Conservation (phyloP, 2,329 filamentous ascomycete species). For the Claviceps sorghi region DNA sequence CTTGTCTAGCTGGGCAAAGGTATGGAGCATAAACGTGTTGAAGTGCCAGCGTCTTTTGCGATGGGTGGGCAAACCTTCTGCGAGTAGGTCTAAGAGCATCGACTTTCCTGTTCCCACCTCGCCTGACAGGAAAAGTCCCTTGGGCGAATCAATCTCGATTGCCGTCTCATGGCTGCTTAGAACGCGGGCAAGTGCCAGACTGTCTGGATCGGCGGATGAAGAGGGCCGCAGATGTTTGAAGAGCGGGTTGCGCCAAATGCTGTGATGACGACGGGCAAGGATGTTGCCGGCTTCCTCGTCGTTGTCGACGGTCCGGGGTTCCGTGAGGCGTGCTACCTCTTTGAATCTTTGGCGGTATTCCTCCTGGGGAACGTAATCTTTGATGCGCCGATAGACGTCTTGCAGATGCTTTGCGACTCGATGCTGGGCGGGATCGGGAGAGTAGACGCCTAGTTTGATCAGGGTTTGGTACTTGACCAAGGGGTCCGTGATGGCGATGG, state of each 20-base stretch:
- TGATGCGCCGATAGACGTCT: constrained; percentile 59
- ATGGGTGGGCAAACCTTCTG: constrained; percentile 57
- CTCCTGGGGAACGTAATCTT: constrained; percentile 60
- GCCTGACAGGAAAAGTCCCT: constrained; percentile 62
- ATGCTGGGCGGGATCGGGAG: constrained; percentile 58
- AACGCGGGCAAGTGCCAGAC: constrained; percentile 51
- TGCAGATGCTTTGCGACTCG: constrained; percentile 62
- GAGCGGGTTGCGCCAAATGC: constrained; percentile 43
- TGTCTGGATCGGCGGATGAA: constrained; percentile 36
- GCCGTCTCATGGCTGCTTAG: constrained; percentile 58
- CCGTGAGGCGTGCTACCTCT: constrained; percentile 38
- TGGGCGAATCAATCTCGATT: constrained; percentile 55
- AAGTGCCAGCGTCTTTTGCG: constrained; percentile 70
- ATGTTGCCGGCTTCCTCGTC: constrained; percentile 19
- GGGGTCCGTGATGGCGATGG: constrained; percentile 53
- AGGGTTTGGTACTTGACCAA: constrained; percentile 62
- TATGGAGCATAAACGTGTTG: constrained; percentile 74
- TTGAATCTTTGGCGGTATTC: constrained; percentile 55
- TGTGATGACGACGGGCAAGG: constrained; percentile 37
- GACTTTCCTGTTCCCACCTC: constrained; percentile 75
- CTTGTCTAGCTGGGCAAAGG: constrained; percentile 55
- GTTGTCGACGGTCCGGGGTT: constrained; percentile 15
- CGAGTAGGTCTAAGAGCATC: constrained; percentile 74
- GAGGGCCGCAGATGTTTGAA: constrained; percentile 45
- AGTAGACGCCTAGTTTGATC: constrained; percentile 49